phyloP scores from a whole-genome alignment of 2,329 filamentous ascomycete species.

The Monosporascus sp. region DNA sequence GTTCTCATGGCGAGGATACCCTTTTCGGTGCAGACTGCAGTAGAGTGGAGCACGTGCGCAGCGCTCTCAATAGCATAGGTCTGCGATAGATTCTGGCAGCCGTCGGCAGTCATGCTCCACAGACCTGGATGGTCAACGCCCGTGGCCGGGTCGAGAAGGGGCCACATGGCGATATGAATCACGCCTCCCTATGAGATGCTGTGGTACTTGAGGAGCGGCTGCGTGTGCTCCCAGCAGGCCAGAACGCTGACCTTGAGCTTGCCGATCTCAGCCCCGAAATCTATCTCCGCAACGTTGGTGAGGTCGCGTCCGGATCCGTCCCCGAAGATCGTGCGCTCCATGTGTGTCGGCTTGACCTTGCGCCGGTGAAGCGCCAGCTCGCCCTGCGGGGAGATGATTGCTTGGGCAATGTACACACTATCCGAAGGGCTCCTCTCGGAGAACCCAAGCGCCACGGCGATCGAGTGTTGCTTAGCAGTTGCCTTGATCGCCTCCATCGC shows the following conservation, averaged over 20 bases:
- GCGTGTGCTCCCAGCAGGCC: constrained; percentile 46
- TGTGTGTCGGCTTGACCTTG: constrained; percentile 49
- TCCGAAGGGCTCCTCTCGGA: constrained; percentile 31
- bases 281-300: constrained; percentile 32
- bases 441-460: constrained; percentile 41
- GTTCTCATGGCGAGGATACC: constrained; percentile 40
- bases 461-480: constrained; percentile 28
- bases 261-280: constrained; percentile 27
- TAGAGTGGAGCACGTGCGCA: constrained; percentile 49
- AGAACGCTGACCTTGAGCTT: constrained; percentile 36
- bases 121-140: constrained; percentile 15
- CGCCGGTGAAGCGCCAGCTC: constrained; percentile 34
- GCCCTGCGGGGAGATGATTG: constrained; percentile 36
- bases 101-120: constrained; percentile 28
- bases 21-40: constrained; percentile 38
- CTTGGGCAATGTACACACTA: constrained; percentile 41
- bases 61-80: constrained; percentile 53
- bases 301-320: constrained; percentile 36
- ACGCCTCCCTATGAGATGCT: constrained; percentile 37
- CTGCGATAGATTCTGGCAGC: constrained; percentile 40
- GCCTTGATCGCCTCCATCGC: constrained; percentile 33
- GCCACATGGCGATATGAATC: constrained; percentile 47
- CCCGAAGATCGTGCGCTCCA: constrained; percentile 46
- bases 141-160: constrained; percentile 20
- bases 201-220: constrained; percentile 45